Conservation (phyloP, 192 early-diverging fungal species). For the Glomus cerebriforme region DNA sequence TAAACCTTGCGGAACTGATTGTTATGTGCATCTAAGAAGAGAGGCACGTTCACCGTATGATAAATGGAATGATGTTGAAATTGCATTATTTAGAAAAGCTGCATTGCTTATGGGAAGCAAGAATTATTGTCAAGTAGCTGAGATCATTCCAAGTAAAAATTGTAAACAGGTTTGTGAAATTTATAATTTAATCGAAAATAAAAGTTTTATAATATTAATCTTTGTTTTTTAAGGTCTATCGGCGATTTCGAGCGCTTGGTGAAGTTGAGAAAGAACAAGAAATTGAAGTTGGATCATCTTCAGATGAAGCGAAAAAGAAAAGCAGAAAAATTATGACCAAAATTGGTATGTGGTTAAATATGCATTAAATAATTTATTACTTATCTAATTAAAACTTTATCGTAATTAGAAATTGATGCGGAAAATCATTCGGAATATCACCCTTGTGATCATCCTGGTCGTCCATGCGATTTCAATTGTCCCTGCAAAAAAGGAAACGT, state of each 20-base stretch:
- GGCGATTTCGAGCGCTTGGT: background rate
- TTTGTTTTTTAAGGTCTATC: constrained; percentile 18
- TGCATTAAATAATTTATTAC: too few species aligned
- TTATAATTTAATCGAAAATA: background rate
- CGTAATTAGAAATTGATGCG: constrained; percentile 20
- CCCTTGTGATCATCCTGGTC: constrained; percentile 32
- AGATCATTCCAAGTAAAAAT: constrained; percentile 18
- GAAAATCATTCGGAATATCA: constrained; percentile 26
- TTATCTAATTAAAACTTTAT: background rate
- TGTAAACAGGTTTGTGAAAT: constrained; percentile 23
- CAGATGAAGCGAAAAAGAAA: constrained; percentile 13
- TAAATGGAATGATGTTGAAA: constrained; percentile 25
- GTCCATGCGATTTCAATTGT: constrained; percentile 8
- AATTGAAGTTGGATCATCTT: constrained; percentile 24
- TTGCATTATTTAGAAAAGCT: constrained; percentile 10
- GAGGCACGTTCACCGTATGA: background rate
- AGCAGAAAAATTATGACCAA: constrained; percentile 11
- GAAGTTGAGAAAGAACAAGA: background rate
- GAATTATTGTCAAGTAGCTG: constrained; percentile 26
- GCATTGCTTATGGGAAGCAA: background rate
- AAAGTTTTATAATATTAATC: background rate
- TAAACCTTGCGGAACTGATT: constrained; percentile 4
- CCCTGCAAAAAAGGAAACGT: constrained; percentile 26
- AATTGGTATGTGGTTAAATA: background rate
- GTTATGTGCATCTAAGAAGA: constrained; percentile 5